Evolutionary conservation across 2,329 filamentous ascomycete species (phyloP).

Genomic region (Leptographium procerum): DNA sequence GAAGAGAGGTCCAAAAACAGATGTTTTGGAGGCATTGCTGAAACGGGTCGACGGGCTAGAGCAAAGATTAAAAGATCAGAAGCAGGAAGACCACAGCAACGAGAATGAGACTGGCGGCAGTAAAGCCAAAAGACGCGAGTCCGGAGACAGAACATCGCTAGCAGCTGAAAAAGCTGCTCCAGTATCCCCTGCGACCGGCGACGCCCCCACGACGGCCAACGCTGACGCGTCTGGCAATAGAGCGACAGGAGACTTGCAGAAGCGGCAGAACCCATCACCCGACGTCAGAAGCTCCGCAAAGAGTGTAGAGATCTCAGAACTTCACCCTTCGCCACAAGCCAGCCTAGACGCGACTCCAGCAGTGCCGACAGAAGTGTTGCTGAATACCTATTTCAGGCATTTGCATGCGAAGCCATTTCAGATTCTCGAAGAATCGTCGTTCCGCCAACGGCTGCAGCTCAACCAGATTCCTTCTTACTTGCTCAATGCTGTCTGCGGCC

Average conservation of each 20-base stretch:
- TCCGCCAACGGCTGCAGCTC: constrained; percentile 59
- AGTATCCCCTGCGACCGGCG: constrained; percentile 4
- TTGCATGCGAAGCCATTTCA: constrained; percentile 76
- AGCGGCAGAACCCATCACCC: not conserved
- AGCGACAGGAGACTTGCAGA: not conserved
- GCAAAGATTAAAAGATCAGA: constrained; percentile 58
- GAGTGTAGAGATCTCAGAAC: not conserved
- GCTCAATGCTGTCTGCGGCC: constrained; percentile 46
- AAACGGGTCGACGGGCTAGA: constrained; percentile 80
- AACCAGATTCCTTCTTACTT: constrained; percentile 51
- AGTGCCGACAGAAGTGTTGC: constrained; percentile 47
- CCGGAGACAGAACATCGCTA: not conserved
- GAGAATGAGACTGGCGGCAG: constrained; percentile 4
- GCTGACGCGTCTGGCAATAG: not conserved
- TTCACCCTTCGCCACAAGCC: not conserved
- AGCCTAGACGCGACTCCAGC: constrained; percentile 28
- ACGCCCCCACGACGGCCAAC: not conserved
- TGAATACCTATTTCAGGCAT: constrained; percentile 70
- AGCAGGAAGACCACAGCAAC: constrained; percentile 31
- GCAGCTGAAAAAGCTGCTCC: constrained; percentile 9
- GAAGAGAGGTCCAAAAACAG: constrained; percentile 81
- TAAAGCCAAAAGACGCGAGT: constrained; percentile 4
- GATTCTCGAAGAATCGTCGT: constrained; percentile 65
- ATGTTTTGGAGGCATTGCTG: constrained; percentile 72
- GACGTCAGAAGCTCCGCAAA: not conserved